A percentile compares a stretch with the other conserved stretches of the same genome.
These are phyloP conservation scores for Chrysosphaeria jannelii DNA, from an alignment of 2,329 filamentous ascomycete genomes.

Conservation along the genomic window DNA sequence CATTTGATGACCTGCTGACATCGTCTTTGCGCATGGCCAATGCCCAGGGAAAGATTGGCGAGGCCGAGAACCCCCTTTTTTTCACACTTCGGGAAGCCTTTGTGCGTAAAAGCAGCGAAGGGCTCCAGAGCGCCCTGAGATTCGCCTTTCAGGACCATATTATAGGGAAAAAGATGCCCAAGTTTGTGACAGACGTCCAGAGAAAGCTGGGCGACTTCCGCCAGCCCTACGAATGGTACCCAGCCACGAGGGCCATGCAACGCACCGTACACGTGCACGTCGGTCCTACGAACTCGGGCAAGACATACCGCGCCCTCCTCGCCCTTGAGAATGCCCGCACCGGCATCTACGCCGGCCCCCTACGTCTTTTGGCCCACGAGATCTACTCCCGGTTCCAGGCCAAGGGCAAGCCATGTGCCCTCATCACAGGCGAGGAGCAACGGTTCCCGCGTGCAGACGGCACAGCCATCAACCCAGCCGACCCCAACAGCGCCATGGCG, in stretches of 20 bases:
- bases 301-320: slow-evolving; percentile 83
- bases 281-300: slow-evolving; percentile 90
- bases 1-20: slow-evolving; percentile 16
- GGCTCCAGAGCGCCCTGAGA: slow-evolving; percentile 25
- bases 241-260: slow-evolving; percentile 48
- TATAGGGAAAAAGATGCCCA: slow-evolving; percentile 23
- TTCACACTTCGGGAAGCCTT: slow-evolving; percentile 29
- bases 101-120: slow-evolving; percentile 17
- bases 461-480: slow-evolving; percentile 1
- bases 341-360: slow-evolving; percentile 72
- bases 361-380: slow-evolving; percentile 73
- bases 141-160: slow-evolving; percentile 39
- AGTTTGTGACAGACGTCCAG: slow-evolving; percentile 22
- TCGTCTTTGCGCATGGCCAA: slow-evolving; percentile 15
- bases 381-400: slow-evolving; percentile 69
- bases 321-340: slow-evolving; percentile 43
- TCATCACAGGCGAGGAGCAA: slow-evolving; percentile 79
- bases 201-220: slow-evolving; percentile 46
- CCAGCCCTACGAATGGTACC: slow-evolving; percentile 83
- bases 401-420: slow-evolving; percentile 43
- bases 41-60: slow-evolving; percentile 9
- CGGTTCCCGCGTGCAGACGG: slow-evolving; percentile 24
- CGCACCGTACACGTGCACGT: slow-evolving; percentile 77
- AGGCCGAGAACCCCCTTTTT: slow-evolving; percentile 21
- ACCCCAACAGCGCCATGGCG: background rate